Percentiles rank a stretch among this genome's conserved stretches.
phyloP scores from a whole-genome alignment of 257 asterid genomes.

The Primulina huaijiensis region DNA sequence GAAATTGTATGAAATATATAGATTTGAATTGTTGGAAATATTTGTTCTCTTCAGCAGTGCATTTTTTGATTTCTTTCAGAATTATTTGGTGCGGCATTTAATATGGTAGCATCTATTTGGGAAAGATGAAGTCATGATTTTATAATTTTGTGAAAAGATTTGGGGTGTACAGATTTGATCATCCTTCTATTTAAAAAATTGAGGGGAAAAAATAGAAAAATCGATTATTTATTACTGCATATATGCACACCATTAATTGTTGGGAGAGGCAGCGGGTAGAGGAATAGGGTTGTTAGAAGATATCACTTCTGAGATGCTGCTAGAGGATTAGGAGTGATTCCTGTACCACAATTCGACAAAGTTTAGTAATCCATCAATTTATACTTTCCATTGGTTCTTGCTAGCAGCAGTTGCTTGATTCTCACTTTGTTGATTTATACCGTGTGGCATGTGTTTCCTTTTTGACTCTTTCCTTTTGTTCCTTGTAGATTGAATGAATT shows the following conservation, averaged over 20 bases:
- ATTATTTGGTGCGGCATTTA: neutral
- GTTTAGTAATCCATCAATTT: neutral
- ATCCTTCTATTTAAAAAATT: no score
- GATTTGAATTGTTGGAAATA: neutral
- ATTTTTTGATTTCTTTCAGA: neutral
- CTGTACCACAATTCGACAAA: neutral
- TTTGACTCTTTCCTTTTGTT: conserved; percentile 11
- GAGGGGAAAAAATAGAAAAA: no score
- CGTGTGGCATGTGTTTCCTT: conserved; percentile 5
- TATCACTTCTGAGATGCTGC: conserved; percentile 6
- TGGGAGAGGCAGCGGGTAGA: no score
- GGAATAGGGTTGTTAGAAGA: neutral
- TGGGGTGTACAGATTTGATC: no score
- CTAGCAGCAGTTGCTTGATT: neutral
- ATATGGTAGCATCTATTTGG: neutral
- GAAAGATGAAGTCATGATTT: neutral
- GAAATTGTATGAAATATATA: neutral
- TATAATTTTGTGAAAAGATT: no score
- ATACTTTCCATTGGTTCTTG: conserved; percentile 5
- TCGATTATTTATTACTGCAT: no score
- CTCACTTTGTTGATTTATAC: conserved; percentile 6
- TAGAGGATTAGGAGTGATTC: neutral
- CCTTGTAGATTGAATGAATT: conserved; percentile 1
- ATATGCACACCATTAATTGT: no score
- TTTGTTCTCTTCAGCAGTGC: neutral